Evolutionary conservation across 495 filamentous ascomycete genomes (phyloP).

Genomic region (Hypoxylon perforatum): DNA sequence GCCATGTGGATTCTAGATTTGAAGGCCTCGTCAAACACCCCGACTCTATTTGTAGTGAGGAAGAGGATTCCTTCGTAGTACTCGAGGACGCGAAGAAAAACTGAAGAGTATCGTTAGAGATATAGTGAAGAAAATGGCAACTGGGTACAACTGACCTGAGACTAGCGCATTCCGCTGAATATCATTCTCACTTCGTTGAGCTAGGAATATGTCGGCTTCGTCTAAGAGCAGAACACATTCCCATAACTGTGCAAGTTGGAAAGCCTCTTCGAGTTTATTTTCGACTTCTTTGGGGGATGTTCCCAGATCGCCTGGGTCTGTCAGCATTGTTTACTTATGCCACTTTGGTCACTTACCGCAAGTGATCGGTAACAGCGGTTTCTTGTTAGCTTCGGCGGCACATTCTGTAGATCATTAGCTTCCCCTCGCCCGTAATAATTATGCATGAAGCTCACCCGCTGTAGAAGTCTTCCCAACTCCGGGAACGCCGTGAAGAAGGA

Average conservation of each 20-base stretch:
- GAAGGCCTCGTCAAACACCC: slow-evolving; percentile 65
- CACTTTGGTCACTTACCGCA: slow-evolving; percentile 3
- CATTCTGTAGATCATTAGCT: neutral
- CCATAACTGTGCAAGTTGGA: slow-evolving; percentile 10
- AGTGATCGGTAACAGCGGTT: slow-evolving; percentile 8
- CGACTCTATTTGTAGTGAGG: slow-evolving; percentile 67
- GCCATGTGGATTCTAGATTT: slow-evolving; percentile 62
- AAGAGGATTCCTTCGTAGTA: slow-evolving; percentile 70
- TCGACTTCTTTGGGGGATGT: slow-evolving; percentile 4
- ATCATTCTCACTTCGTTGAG: slow-evolving; percentile 37
- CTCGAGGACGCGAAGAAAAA: slow-evolving; percentile 66
- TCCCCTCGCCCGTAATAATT: neutral
- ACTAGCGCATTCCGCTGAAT: slow-evolving; percentile 43
- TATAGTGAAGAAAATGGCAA: no score
- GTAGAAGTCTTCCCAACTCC: slow-evolving; percentile 14
- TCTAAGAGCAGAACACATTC: slow-evolving; percentile 47
- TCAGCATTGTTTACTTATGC: no score
- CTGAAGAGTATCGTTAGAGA: neutral
- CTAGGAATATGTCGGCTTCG: slow-evolving; percentile 53
- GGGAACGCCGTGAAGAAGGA: slow-evolving; percentile 9
- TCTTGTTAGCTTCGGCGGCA: neutral
- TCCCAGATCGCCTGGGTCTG: neutral
- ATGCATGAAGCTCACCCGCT: neutral
- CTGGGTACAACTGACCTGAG: slow-evolving; percentile 27
- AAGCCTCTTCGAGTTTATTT: slow-evolving; percentile 4